Evolutionary conservation across 2,329 filamentous ascomycete species (phyloP), one percentile per base, ranked within the genome.

Genomic region (Fusarium staphyleae): DNA sequence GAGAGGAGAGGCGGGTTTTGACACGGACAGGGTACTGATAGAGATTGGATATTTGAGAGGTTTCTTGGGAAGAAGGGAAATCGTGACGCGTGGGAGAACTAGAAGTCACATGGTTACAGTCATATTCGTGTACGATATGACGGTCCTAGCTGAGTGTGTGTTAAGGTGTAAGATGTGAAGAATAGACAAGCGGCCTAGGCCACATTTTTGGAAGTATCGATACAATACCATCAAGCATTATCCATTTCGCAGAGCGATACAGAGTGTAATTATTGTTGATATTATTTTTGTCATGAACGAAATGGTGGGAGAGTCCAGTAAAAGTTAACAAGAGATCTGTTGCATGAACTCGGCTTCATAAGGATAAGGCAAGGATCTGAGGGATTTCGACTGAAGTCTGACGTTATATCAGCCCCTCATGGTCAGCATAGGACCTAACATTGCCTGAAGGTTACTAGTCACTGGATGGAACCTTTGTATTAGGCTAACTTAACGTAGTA

Each of bases 161-260:
- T 24, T 11, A 43, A 48, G 47, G 28, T 56, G 48, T 57, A 54
- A 54, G 50, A 52, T 35, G 47, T 34, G 46, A 41, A 49, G 43
- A 52, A 54, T 65, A 59, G 54, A 55, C 30, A 37, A 57, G 52
- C 48, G 39, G 55, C 47, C 47, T 48, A 30, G 42, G 49, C 52
- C 48, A 57, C 53, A 34, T 37, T 28, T 52, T 29, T 40, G 40
- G 19, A 19, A 48, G 43, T 40, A n/a, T 30, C 9, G 24, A 12
- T 32, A 15, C 18, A 30, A 37, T 11, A 39, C 7, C 16, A 13
- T 30, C 28, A 13, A 24, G 22, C 22, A 24, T 24, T 8, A 24
- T 24, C 22, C 22, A 8, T 24, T 24, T 24, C 22, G 8, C 5
- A 9, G 9, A 24, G 22, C 22, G 3, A 24, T 24, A 24, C 5